Evolutionary conservation across 768 basidiomycete species (phyloP), one percentile per base, ranked within the genome.

Genomic region (Phallus indusiatus): DNA sequence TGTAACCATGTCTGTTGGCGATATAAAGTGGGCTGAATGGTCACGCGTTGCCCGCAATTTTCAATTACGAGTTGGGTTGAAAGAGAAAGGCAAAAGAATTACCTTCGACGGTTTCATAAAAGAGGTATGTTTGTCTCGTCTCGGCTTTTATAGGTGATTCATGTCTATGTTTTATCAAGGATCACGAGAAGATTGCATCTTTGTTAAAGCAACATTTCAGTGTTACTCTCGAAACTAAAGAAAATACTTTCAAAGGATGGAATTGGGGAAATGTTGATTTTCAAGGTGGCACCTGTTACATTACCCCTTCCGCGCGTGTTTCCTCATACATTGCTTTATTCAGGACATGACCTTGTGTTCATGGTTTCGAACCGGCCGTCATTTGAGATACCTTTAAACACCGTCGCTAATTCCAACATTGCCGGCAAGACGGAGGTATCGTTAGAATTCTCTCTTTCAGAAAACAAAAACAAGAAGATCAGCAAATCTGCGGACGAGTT

Each of bases 251-350:
- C 69, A 94, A 90, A 69, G 96, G 96, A 0, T 98, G 93, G 93
- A 98, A 99, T 70, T 98, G 96, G 96, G 96, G 96, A 5, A 81
- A 86, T 33, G 90, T 91, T 1, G 92, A 95, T 67, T 90, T 98
- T 63, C 88, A 91, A 80, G 91, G 95, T 91, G 18, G 1, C 18
- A 6, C 20, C 76, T 65, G 46, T 54, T 37, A 14, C n/a, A 51
- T 17, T 47, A 53, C 24, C 28, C 4, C 7, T 28, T 28, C 18
- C 6, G 20, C 54, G 22, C 22, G 42, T 14, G 28, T 33, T n/a
- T 14, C 33, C 20, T 16, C 34, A 28, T 11, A n/a, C 33, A 14
- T 14, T 37, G 11, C 21, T 47, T 35, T 14, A 28, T 16, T 36
- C 62, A 97, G 95, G 91, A 47, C 83, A 88, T 70, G 94, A 99